A percentile compares a stretch with the other conserved stretches of the same genome.
Conservation (phyloP, 495 filamentous ascomycete species). For the Tetracladium setigerum region DNA sequence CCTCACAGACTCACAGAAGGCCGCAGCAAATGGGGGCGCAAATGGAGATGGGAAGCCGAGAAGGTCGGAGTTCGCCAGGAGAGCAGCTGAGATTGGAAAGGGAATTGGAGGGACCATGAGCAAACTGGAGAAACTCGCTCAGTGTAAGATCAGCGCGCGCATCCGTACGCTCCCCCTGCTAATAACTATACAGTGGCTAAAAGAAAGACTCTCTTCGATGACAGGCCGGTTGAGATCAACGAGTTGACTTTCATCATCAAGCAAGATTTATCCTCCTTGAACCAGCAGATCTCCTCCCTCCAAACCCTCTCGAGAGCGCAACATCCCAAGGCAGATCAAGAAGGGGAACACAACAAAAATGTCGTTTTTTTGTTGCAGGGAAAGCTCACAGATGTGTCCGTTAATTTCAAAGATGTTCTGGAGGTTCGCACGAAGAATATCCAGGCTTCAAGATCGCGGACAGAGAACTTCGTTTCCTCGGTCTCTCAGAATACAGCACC, state of each 20-base stretch:
- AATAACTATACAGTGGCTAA: conserved; percentile 61
- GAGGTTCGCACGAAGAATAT: conserved; percentile 98
- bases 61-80: conserved; percentile 75
- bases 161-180: neutral
- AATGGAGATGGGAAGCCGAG: conserved; percentile 27
- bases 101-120: conserved; percentile 89
- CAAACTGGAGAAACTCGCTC: conserved; percentile 86
- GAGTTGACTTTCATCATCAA: conserved; percentile 96
- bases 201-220: conserved; percentile 94
- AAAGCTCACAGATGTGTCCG: conserved; percentile 87
- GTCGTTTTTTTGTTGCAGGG: conserved; percentile 90
- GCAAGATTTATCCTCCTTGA: conserved; percentile 86
- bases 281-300: conserved; percentile 74
- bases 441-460: conserved; percentile 82
- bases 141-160: conserved; percentile 44
- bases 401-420: conserved; percentile 94
- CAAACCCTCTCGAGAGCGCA: conserved; percentile 65
- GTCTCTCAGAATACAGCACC: conserved; percentile 61
- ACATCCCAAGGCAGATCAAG: conserved; percentile 74
- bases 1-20: conserved; percentile 63
- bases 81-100: conserved; percentile 81
- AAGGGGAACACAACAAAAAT: conserved; percentile 96
- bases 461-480: conserved; percentile 92
- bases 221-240: conserved; percentile 92
- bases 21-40: conserved; percentile 57